Evolutionary conservation across 352 stramenopile species (phyloP).

Genomic region (Globisporangium spinosum): DNA sequence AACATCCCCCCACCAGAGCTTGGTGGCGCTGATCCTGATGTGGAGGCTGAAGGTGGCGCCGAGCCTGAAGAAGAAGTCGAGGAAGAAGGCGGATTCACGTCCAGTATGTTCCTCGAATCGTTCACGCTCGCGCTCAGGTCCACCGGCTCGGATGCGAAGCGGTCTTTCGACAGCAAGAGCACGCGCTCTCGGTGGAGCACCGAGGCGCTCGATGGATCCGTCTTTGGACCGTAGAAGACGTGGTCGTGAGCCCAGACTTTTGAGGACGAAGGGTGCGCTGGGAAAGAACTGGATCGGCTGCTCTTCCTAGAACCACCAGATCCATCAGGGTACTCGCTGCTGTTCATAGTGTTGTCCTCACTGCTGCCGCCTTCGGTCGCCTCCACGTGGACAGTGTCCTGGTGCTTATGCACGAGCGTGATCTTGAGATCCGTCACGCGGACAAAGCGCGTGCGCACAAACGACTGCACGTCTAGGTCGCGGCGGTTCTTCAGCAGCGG

Average conservation of each 20-base stretch:
- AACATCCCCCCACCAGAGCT: constrained; percentile 40
- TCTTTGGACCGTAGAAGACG: constrained; percentile 66
- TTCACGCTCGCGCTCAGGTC: constrained; percentile 52
- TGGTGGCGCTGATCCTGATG: neutral
- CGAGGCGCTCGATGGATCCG: constrained; percentile 46
- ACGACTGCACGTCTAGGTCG: constrained; percentile 64
- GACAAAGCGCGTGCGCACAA: constrained; percentile 59
- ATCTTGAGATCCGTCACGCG: constrained; percentile 67
- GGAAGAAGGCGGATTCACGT: constrained; percentile 15
- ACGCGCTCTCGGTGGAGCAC: constrained; percentile 51
- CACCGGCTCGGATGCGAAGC: constrained; percentile 57
- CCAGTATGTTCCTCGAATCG: constrained; percentile 59
- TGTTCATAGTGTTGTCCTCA: neutral
- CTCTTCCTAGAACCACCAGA: constrained; percentile 12
- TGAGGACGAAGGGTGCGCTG: neutral
- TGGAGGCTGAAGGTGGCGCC: neutral
- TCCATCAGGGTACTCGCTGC: neutral
- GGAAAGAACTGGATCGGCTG: neutral
- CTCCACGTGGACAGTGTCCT: constrained; percentile 57
- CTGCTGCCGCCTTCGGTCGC: constrained; percentile 10
- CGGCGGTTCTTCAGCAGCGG: constrained; percentile 65
- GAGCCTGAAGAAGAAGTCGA: neutral
- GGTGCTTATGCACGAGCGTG: constrained; percentile 52
- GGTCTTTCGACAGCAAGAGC: constrained; percentile 35
- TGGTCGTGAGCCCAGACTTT: constrained; percentile 53